Base-by-base conservation (phyloP, 352 stramenopile genomes). In the Globisporangium megalacanthum region DNA sequence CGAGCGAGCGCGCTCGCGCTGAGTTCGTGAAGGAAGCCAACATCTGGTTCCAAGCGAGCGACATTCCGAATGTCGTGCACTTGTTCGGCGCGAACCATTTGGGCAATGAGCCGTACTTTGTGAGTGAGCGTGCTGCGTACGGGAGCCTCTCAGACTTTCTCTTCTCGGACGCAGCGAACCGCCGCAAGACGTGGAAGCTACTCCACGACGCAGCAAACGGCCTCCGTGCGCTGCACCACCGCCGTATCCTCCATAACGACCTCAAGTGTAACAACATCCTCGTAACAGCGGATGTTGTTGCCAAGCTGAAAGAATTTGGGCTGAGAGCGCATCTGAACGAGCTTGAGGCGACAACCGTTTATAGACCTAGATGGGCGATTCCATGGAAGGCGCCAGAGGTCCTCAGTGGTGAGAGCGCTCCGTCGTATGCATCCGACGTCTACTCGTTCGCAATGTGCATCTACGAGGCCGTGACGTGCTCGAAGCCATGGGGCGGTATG, bases 191-290 rank as follows among this genome's bases (percentile, higher is more conserved):
- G 10, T 52, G 48, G 48, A 52, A 52, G 22, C 33, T 41, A 2
- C 22, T 52, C 2, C 48, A 15, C 9, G 48, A 52, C 3, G 48
- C 25, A 6, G 48, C 48, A 9, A 19, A 41, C 3, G 48, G 48
- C 2, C 14, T 52, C 9, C 48, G 33, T 9, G 29, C 29, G 3
- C 14, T 52, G 29, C 48, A 52, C n/a, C 25, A 36, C 10, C 29
- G 9, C 29, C 4, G 20, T 4, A 52, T 52, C 13, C 25, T 52
- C 14, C 48, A 52, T 17, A 39, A 29, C 22, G 25, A 52, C 6
- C 48, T 52, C 15, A 25, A 29, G 9, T 52, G 48, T 29, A 39
- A 41, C 15, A 52, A 52, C n/a, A 52, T 52, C 33, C 14, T 52
- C 4, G 33, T 52, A 9, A 17, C 22, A 10, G 4, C 19, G n/a